Base-by-base conservation (phyloP, 768 basidiomycete genomes). In the Arthromyces matolae region DNA sequence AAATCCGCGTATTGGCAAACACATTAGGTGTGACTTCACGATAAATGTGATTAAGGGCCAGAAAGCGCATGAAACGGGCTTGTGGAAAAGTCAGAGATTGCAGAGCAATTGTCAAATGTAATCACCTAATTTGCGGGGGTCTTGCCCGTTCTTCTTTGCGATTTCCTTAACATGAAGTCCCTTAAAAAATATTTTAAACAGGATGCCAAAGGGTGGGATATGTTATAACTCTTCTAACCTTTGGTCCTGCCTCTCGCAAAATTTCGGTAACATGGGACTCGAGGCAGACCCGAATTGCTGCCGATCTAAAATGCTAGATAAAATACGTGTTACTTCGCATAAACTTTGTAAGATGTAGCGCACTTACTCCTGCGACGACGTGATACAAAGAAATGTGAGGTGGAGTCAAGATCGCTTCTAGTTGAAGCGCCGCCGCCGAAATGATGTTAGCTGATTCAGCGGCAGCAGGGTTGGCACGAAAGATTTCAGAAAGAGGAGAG, bases 181-280 rank as follows among this genome's bases (percentile, higher is more conserved):
- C n/a, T n/a, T n/a, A n/a, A n/a, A n/a, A n/a, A n/a, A n/a, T n/a
- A n/a, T n/a, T n/a, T n/a, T n/a, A n/a, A n/a, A 39, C 23, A 25
- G 5, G 14, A 24, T 3, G 13, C n/a, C n/a, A n/a, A n/a, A n/a
- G n/a, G n/a, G n/a, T n/a, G n/a, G n/a, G n/a, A n/a, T n/a, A n/a
- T n/a, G n/a, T n/a, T n/a, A n/a, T n/a, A n/a, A n/a, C n/a, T n/a
- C n/a, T n/a, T 36, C 46, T 5, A 35, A 66, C 69, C 34, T 66
- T 39, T 3, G 64, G 59, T 13, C 73, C 73, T 10, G 66, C 71
- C 45, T 71, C 71, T 1, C 68, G 63, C 12, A 76, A 51, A 3
- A 75, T 70, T 47, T 74, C 72, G 1, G 64, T 65, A 8, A 73
- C 69, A 42, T 67, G 61, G 1, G 62, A 60, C 45, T 69, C 65